Conservation (phyloP, 768 basidiomycete species). For the Tricholoma hemisulphureum region DNA sequence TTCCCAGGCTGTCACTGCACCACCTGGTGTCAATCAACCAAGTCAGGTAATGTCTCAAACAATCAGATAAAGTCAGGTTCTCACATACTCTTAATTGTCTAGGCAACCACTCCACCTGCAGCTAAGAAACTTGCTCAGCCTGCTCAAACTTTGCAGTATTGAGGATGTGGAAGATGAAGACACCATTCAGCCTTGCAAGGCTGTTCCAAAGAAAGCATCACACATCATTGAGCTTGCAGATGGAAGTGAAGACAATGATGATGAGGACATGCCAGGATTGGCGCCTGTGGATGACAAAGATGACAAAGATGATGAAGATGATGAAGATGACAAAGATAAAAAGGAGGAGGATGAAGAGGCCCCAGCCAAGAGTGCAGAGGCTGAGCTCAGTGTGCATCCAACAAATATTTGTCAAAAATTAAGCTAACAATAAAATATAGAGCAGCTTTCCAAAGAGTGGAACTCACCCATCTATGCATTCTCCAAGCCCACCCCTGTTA, state of each 20-base stretch:
- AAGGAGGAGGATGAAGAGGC: too few species aligned
- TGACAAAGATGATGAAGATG: not conserved
- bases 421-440: constrained; percentile 8
- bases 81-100: too few species aligned
- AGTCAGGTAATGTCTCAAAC: not conserved
- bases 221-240: too few species aligned
- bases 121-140: too few species aligned
- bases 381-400: not conserved
- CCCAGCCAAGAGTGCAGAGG: constrained; percentile 3
- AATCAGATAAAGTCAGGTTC: not conserved
- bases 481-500: constrained; percentile 20
- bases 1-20: not conserved
- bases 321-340: not conserved
- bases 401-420: not conserved
- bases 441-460: constrained; percentile 23
- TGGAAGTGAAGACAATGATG: too few species aligned
- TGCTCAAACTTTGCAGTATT: too few species aligned
- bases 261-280: not conserved
- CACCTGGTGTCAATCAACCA: not conserved
- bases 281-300: not conserved
- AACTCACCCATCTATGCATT: constrained; percentile 27
- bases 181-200: too few species aligned
- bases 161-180: too few species aligned
- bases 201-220: too few species aligned
- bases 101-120: too few species aligned